Conservation (phyloP, 202 grass and related monocot species). For the Digitaria exilis region DNA sequence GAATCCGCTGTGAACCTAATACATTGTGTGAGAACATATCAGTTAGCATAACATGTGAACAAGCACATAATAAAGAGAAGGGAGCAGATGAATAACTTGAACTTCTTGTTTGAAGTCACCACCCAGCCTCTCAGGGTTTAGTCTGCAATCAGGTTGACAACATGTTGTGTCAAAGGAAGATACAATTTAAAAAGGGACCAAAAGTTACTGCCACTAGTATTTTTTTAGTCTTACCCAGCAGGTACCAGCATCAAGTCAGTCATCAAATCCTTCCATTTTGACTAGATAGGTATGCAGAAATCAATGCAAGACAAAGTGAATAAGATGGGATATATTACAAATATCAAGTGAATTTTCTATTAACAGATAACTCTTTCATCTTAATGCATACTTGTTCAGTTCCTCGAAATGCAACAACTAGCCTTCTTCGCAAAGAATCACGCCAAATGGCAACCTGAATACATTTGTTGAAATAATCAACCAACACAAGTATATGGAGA, state of each 20-base stretch:
- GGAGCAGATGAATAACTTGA: constrained; percentile 65
- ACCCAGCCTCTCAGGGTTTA: constrained; percentile 88
- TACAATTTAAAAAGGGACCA: neutral
- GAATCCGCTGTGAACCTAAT: constrained; percentile 96
- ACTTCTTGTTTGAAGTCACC: constrained; percentile 92
- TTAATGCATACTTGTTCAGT: constrained; percentile 90
- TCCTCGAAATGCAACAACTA: constrained; percentile 86
- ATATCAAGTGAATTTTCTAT: constrained; percentile 20
- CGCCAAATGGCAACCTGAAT: constrained; percentile 89
- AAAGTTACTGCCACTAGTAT: neutral
- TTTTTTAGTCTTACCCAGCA: constrained; percentile 60
- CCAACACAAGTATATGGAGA: constrained; percentile 24
- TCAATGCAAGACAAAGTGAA: constrained; percentile 18
- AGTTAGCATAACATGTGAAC: constrained; percentile 7
- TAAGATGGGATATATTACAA: constrained; percentile 3
- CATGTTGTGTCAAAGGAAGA: constrained; percentile 35
- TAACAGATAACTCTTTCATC: constrained; percentile 30
- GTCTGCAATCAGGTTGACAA: constrained; percentile 55
- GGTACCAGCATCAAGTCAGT: constrained; percentile 93
- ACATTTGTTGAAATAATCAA: constrained; percentile 17
- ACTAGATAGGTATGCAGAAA: constrained; percentile 49
- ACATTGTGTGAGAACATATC: constrained; percentile 40
- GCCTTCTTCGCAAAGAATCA: constrained; percentile 75
- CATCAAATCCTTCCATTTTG: constrained; percentile 93
- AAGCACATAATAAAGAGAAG: constrained; percentile 30